Base-by-base conservation (phyloP, 345 rosid species). In the Gossypium sturtianum region DNA sequence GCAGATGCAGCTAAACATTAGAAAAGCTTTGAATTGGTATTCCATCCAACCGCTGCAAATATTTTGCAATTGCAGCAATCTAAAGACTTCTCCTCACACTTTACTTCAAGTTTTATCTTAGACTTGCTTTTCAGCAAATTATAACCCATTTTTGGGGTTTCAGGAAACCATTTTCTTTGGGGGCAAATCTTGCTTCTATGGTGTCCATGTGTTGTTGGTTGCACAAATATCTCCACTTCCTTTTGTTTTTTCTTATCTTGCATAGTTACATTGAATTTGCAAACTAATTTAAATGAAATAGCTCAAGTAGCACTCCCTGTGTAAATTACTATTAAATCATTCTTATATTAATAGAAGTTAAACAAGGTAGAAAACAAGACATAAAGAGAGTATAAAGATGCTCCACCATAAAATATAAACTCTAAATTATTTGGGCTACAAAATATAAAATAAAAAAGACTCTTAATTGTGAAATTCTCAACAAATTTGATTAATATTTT, bases 31-130 rank as follows among this genome's bases (percentile, higher is more conserved):
- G 34, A 29, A 29, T 29, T 3, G 4, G 34, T 3, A 29, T 29
- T 29, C 47, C 22, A 45, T 7, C 34, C 2, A 2, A 34, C 38
- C 38, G 1, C 1, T 34, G 38, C 5, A 13, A 49, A 49, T 15
- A 49, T 59, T 25, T 59, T 63, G 67, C 44, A 43, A 63, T 38
- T 63, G 48, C 47, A 38, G 48, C 67, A 63, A 63, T 11, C 61
- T 2, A 19, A 20, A 19, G 20, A 19, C 19, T 3, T 52, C 25
- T 9, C 23, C 60, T 51, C 9, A 6, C 16, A 68, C 57, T 67
- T 67, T 67, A 67, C 71, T 68, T 68, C 56, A 68, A 49, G 57
- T 7, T 49, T 68, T 23, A 68, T 12, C 57, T 47, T 47, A 34
- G 12, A 15, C 41, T 68, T 49, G 72, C 56, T 68, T 68, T 22